A percentile compares a stretch with the other conserved stretches of the same genome.
These are phyloP conservation scores for Pyrus pyrifolia DNA, from an alignment of 306 rosid genomes.

Conservation along the genomic window DNA sequence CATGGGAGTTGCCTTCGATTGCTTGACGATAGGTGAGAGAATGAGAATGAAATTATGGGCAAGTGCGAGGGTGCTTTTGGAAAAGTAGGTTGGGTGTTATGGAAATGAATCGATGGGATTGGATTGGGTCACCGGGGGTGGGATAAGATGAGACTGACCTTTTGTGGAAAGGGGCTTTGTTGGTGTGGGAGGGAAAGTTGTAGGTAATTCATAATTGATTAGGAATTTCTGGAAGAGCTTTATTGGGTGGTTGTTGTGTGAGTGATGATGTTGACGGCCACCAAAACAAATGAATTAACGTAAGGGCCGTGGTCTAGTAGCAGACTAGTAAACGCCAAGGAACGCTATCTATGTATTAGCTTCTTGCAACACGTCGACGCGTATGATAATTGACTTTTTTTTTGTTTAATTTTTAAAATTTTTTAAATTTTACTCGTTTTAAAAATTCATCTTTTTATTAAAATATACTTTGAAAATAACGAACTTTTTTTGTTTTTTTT, in stretches of 20 bases:
- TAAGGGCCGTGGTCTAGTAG: neutral
- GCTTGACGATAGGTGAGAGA: neutral
- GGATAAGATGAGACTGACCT: neutral
- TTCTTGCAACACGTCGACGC: too few relatives aligned
- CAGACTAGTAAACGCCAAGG: neutral
- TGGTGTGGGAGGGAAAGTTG: neutral
- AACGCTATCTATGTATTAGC: too few relatives aligned
- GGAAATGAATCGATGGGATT: neutral
- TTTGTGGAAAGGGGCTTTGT: neutral
- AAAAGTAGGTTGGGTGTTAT: neutral
- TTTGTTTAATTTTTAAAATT: too few relatives aligned
- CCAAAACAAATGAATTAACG: neutral
- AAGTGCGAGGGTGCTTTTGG: slow-evolving; percentile 19
- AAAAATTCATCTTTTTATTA: too few relatives aligned
- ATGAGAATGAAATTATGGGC: slow-evolving; percentile 6
- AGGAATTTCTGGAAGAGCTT: neutral
- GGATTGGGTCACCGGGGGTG: neutral
- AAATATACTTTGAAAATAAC: too few relatives aligned
- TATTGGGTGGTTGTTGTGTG: neutral
- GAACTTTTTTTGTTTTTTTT: too few relatives aligned
- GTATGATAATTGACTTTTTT: too few relatives aligned
- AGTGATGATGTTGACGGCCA: neutral
- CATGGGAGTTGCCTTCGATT: neutral
- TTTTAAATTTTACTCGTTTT: too few relatives aligned
- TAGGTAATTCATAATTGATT: slow-evolving; percentile 31